phyloP scores from a whole-genome alignment of 2,329 filamentous ascomycete species.

The Colletotrichum plurivorum region DNA sequence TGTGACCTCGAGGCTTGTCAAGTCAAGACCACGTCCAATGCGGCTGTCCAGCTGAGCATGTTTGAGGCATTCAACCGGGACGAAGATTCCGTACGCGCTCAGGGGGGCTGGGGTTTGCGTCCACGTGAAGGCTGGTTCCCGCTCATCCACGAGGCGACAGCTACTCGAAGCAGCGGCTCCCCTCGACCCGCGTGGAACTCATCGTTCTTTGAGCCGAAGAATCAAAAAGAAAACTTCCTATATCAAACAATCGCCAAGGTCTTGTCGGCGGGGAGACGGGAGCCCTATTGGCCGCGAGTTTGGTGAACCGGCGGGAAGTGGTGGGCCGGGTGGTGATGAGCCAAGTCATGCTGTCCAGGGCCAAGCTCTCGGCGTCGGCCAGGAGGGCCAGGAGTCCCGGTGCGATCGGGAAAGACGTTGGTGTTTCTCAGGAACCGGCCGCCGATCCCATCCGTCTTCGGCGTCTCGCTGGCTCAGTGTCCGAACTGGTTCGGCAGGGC shows the following conservation, averaged over 20 bases:
- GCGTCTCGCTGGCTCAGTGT: conserved; percentile 11
- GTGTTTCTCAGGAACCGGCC: conserved; percentile 4
- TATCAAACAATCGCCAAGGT: conserved; percentile 29
- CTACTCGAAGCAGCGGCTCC: not conserved
- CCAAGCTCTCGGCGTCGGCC: conserved; percentile 29
- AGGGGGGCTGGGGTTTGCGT: conserved; percentile 7
- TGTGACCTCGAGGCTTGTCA: not conserved
- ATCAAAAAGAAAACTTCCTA: not conserved
- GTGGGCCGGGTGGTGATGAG: conserved; percentile 16
- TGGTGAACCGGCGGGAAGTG: not conserved
- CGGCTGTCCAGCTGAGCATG: not conserved
- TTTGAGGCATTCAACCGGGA: not conserved
- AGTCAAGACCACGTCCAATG: too few relatives aligned
- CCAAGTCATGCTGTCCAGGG: conserved; percentile 21
- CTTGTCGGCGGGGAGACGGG: conserved; percentile 19
- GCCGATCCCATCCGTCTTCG: conserved; percentile 34
- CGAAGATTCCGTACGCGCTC: conserved; percentile 10
- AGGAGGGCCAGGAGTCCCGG: conserved; percentile 1
- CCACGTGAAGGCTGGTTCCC: not conserved
- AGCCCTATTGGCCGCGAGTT: conserved; percentile 4
- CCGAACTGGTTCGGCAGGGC: conserved; percentile 30
- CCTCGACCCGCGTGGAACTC: not conserved
- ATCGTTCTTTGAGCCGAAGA: not conserved
- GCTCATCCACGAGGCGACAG: not conserved
- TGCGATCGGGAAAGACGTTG: not conserved